Evolutionary conservation across 805 yeast species (phyloP).

Genomic region (Candida ipomoeae): DNA sequence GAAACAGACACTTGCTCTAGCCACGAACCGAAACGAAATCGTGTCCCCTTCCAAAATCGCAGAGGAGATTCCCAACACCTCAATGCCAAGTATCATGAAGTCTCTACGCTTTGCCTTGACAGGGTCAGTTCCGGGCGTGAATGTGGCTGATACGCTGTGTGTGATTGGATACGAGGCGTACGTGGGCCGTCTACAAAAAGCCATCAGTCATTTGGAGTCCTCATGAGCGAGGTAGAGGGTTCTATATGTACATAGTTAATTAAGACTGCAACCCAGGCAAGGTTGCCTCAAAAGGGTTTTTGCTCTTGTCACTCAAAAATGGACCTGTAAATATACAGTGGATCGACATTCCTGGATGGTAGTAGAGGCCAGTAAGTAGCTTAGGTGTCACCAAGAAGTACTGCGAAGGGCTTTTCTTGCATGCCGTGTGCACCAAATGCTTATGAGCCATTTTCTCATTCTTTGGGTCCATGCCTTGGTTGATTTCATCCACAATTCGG

Average conservation of each 20-base stretch:
- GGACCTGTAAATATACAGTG: slow-evolving; percentile 65
- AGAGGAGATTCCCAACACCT: background rate
- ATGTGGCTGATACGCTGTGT: slow-evolving; percentile 53
- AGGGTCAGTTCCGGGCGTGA: slow-evolving; percentile 67
- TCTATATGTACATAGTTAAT: background rate
- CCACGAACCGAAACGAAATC: slow-evolving; percentile 5
- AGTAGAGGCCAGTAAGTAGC: slow-evolving; percentile 69
- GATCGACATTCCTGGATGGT: slow-evolving; percentile 74
- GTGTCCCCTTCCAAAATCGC: slow-evolving; percentile 3
- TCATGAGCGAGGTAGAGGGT: background rate
- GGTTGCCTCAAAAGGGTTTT: background rate
- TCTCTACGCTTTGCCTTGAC: slow-evolving; percentile 56
- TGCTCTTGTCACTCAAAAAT: slow-evolving; percentile 11
- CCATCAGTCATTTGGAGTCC: slow-evolving; percentile 7
- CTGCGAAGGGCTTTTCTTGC: slow-evolving; percentile 58
- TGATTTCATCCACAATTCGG: slow-evolving; percentile 94
- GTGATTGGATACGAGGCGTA: slow-evolving; percentile 43
- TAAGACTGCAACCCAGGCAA: background rate
- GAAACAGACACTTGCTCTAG: slow-evolving; percentile 13
- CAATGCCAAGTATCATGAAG: slow-evolving; percentile 10
- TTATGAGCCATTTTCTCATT: slow-evolving; percentile 86
- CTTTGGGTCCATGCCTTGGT: slow-evolving; percentile 96
- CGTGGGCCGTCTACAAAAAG: slow-evolving; percentile 10
- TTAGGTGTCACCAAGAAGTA: slow-evolving; percentile 94
- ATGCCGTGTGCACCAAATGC: slow-evolving; percentile 80